A percentile compares a stretch with the other conserved stretches of the same genome.
Conservation (phyloP, 108 stramenopile species). For the Skeletonema tropicum region DNA sequence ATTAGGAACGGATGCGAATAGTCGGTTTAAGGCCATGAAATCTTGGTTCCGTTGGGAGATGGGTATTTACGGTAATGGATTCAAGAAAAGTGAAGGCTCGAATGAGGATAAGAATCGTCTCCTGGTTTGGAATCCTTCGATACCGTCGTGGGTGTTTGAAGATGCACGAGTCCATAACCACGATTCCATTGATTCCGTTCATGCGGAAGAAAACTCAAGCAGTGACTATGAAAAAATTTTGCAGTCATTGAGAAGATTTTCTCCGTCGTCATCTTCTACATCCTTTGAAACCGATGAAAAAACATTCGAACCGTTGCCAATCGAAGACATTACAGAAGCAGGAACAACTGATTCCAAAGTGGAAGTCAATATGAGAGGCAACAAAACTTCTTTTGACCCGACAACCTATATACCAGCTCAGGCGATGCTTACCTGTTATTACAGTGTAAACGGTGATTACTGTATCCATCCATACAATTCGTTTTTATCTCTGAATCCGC, state of each 20-base stretch:
- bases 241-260: slow-evolving; percentile 40
- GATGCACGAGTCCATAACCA: slow-evolving; percentile 42
- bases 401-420: slow-evolving; percentile 63
- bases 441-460: slow-evolving; percentile 66
- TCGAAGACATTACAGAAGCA: background rate
- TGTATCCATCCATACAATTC: slow-evolving; percentile 28
- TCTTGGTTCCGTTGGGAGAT: slow-evolving; percentile 78
- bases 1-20: slow-evolving; percentile 40
- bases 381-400: slow-evolving; percentile 24
- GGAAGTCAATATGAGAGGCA: slow-evolving; percentile 1
- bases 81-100: slow-evolving; percentile 5
- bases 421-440: slow-evolving; percentile 82
- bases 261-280: slow-evolving; percentile 13
- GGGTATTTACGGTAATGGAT: slow-evolving; percentile 39
- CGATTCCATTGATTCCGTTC: background rate
- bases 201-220: background rate
- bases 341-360: background rate
- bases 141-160: slow-evolving; percentile 29
- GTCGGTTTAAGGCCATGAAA: slow-evolving; percentile 45
- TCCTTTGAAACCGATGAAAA: slow-evolving; percentile 1
- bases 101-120: slow-evolving; percentile 14
- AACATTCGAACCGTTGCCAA: slow-evolving; percentile 16
- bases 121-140: slow-evolving; percentile 43
- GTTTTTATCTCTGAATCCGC: slow-evolving; percentile 32
- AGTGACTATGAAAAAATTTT: slow-evolving; percentile 13